Conservation (phyloP, 2,329 filamentous ascomycete genomes). For the Talaromyces pinophilus region DNA sequence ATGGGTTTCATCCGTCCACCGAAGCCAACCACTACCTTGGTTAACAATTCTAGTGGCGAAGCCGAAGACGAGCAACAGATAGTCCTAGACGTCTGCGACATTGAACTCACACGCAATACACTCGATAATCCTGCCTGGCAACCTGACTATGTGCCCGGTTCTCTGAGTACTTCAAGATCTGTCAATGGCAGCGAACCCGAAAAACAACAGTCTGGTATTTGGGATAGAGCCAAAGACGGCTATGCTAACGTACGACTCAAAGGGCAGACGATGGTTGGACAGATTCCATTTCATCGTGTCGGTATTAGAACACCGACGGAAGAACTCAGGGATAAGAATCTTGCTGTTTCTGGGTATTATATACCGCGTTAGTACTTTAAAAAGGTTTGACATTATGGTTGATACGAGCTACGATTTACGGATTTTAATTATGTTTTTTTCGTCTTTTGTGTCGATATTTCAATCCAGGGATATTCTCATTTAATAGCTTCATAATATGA, state of each 20-base stretch:
- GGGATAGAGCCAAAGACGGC: constrained; percentile 49
- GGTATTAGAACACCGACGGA: constrained; percentile 56
- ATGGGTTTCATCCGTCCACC: constrained; percentile 55
- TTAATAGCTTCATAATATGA: neutral
- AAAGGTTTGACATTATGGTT: neutral
- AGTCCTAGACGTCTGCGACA: constrained; percentile 43
- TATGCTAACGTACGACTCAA: constrained; percentile 53
- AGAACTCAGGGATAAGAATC: constrained; percentile 50
- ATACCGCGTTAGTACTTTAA: constrained; percentile 26
- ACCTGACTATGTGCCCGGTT: constrained; percentile 30
- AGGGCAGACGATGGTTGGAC: constrained; percentile 59
- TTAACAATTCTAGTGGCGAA: constrained; percentile 26
- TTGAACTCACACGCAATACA: constrained; percentile 38
- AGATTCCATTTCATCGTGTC: constrained; percentile 59
- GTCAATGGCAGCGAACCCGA: constrained; percentile 19
- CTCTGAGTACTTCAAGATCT: constrained; percentile 32
- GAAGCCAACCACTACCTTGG: constrained; percentile 23
- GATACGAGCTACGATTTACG: neutral
- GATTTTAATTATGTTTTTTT: neutral
- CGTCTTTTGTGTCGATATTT: neutral
- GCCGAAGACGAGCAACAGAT: constrained; percentile 38
- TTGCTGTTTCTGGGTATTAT: constrained; percentile 42
- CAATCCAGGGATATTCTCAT: neutral
- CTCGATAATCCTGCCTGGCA: constrained; percentile 45
- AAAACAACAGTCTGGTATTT: constrained; percentile 30